Evolutionary conservation across 139 green algal species (phyloP).

Genomic region (Chlorella ohadii): DNA sequence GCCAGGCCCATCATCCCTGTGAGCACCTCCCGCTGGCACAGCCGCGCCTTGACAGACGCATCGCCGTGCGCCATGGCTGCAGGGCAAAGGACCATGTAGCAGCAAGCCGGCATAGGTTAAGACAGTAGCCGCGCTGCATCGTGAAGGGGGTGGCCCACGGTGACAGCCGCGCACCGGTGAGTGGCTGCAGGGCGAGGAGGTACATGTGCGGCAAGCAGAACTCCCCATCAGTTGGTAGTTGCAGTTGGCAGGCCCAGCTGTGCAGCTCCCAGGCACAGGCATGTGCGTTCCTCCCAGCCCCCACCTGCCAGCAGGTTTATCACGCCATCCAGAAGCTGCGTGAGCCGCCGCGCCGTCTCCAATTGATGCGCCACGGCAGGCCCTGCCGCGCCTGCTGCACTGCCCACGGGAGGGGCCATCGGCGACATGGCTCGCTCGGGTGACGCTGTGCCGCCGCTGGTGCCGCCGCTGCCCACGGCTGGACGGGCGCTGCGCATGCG

Average conservation of each 20-base stretch:
- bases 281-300: neutral
- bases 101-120: neutral
- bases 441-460: neutral
- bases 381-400: neutral
- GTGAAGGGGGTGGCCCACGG: neutral
- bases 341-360: slow-evolving; percentile 15
- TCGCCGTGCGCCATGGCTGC: slow-evolving; percentile 56
- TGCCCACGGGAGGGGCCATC: neutral
- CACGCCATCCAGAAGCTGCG: slow-evolving; percentile 16
- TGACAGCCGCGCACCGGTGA: too few species aligned
- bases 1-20: slow-evolving; percentile 19
- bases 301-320: slow-evolving; percentile 40
- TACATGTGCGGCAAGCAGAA: too few species aligned
- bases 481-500: slow-evolving; percentile 12
- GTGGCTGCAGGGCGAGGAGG: too few species aligned
- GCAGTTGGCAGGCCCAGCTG: neutral
- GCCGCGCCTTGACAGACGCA: slow-evolving; percentile 70
- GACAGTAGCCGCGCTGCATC: neutral
- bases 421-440: too few species aligned
- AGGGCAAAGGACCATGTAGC: too few species aligned
- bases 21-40: slow-evolving; percentile 49
- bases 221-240: too few species aligned
- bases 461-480: neutral
- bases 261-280: neutral
- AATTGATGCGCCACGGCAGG: neutral